Conservation (phyloP, 371 early-diverging fungal species). For the Rhizopus delemar region DNA sequence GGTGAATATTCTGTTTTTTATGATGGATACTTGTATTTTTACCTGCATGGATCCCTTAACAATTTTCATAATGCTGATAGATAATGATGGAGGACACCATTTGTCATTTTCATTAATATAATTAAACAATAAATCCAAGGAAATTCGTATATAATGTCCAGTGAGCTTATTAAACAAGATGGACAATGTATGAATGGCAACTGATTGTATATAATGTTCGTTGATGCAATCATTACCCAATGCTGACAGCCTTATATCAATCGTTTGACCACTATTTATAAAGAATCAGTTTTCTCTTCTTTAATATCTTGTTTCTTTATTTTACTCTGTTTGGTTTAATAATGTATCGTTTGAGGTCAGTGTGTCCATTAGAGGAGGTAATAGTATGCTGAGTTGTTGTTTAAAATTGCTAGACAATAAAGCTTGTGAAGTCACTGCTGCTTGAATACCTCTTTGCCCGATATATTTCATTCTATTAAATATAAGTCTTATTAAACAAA, state of each 20-base stretch:
- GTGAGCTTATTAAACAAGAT: constrained; percentile 35
- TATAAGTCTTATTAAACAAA: too few species aligned
- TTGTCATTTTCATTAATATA: constrained; percentile 58
- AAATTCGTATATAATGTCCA: constrained; percentile 46
- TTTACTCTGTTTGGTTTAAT: too few species aligned
- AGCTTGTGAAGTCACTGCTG: constrained; percentile 55
- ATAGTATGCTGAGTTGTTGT: constrained; percentile 54
- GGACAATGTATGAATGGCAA: constrained; percentile 36
- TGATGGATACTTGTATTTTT: not conserved
- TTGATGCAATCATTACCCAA: constrained; percentile 13
- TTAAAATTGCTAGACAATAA: constrained; percentile 57
- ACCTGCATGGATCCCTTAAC: constrained; percentile 21
- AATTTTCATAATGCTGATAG: constrained; percentile 56
- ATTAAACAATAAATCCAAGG: constrained; percentile 53
- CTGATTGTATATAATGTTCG: constrained; percentile 16
- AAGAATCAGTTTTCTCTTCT: too few species aligned
- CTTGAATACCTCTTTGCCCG: constrained; percentile 59
- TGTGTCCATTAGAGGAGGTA: constrained; percentile 58
- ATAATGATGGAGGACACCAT: constrained; percentile 60
- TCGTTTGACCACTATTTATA: constrained; percentile 11
- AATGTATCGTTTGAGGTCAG: constrained; percentile 17
- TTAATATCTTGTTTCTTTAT: too few species aligned
- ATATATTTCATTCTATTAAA: constrained; percentile 37
- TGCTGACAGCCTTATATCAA: constrained; percentile 31
- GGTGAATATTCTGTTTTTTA: too few species aligned